Conservation (phyloP, 371 early-diverging fungal genomes). For the Mucor indicus region DNA sequence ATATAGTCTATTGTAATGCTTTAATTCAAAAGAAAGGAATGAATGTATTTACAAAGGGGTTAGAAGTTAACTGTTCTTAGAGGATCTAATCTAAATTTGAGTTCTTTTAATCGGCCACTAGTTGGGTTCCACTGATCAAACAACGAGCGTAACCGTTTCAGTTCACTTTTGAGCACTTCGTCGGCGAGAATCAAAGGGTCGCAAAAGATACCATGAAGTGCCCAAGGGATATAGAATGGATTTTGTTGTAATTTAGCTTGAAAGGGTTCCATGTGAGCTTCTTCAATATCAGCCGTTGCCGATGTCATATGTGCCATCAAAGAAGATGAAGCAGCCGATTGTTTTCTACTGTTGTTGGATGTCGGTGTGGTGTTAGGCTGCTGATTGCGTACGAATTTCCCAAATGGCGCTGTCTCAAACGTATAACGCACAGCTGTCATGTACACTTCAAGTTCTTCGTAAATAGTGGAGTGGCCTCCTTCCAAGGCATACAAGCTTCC, state of each 20-base stretch:
- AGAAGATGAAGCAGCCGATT: neutral
- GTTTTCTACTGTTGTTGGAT: no score
- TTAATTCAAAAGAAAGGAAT: no score
- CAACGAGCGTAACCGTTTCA: constrained; percentile 54
- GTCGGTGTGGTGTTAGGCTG: neutral
- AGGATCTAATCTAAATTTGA: constrained; percentile 86
- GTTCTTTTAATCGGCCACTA: constrained; percentile 69
- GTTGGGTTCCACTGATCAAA: constrained; percentile 82
- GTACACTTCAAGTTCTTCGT: constrained; percentile 88
- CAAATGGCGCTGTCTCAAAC: constrained; percentile 41
- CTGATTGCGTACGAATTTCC: neutral
- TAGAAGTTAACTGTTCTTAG: constrained; percentile 27
- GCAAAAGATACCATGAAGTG: constrained; percentile 76
- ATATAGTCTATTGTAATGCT: no score
- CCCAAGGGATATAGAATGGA: constrained; percentile 90
- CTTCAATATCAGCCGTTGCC: constrained; percentile 4
- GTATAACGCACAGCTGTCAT: constrained; percentile 49
- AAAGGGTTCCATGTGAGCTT: constrained; percentile 36
- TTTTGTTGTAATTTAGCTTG: constrained; percentile 64
- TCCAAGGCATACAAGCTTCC: constrained; percentile 89
- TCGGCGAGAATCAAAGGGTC: constrained; percentile 63
- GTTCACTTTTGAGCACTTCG: constrained; percentile 51
- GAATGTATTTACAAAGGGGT: no score
- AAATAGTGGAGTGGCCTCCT: constrained; percentile 92
- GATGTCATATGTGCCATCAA: neutral